phyloP scores from a whole-genome alignment of 345 rosid species.

The Sonneratia alba region DNA sequence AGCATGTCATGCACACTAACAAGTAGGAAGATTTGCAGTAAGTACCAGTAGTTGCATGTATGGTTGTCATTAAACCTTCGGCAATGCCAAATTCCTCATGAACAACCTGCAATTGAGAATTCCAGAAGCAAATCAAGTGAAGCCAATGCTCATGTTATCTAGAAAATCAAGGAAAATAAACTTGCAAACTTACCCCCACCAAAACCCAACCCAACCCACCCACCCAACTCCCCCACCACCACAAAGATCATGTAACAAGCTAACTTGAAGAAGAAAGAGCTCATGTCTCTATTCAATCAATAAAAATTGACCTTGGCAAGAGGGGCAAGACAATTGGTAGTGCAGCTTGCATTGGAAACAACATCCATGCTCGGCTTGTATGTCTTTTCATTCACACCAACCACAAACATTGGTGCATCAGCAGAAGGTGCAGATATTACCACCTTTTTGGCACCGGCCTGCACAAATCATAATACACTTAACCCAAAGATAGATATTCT shows the following conservation, averaged over 20 bases:
- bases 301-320: slow-evolving; percentile 78
- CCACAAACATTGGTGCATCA: slow-evolving; percentile 99
- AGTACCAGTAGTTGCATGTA: slow-evolving; percentile 94
- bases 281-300: slow-evolving; percentile 4
- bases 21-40: slow-evolving; percentile 10
- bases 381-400: slow-evolving; percentile 87
- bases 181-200: too few relatives aligned
- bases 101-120: slow-evolving; percentile 53
- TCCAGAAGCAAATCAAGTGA: not conserved
- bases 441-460: slow-evolving; percentile 98
- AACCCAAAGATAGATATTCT: not conserved
- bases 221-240: too few relatives aligned
- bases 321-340: slow-evolving; percentile 99
- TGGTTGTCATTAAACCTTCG: slow-evolving; percentile 99
- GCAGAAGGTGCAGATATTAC: slow-evolving; percentile 97
- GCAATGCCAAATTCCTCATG: slow-evolving; percentile 92
- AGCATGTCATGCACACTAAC: not conserved
- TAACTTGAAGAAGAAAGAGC: not conserved
- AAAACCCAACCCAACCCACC: too few relatives aligned
- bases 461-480: slow-evolving; percentile 11
- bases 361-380: slow-evolving; percentile 84
- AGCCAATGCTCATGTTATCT: not conserved
- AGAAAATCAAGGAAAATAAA: not conserved
- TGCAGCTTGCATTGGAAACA: slow-evolving; percentile 99
- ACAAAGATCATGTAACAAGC: not conserved